phyloP scores from a whole-genome alignment of 495 filamentous ascomycete genomes.

The Podospora australis region DNA sequence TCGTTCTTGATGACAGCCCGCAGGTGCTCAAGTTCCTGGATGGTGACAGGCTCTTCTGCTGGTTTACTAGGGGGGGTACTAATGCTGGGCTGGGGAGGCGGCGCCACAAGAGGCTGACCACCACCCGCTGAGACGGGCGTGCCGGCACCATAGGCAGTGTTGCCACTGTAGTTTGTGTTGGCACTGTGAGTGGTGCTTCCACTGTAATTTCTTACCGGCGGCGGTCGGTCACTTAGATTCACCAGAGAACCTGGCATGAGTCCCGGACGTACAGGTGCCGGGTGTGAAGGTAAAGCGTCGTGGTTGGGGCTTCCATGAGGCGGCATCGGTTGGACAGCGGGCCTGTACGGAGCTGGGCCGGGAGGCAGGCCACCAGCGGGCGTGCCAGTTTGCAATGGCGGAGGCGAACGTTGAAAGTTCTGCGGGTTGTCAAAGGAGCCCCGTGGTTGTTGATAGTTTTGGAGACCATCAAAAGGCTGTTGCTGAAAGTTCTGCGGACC shows the following conservation, averaged over 20 bases:
- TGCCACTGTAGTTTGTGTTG: slow-evolving; percentile 27
- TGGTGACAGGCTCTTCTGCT: slow-evolving; percentile 57
- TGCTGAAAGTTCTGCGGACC: slow-evolving; percentile 20
- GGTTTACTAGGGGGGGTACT: slow-evolving; percentile 20
- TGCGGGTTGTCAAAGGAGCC: slow-evolving; percentile 20
- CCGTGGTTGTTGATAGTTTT: too few species aligned
- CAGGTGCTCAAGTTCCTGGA: slow-evolving; percentile 68
- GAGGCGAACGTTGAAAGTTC: slow-evolving; percentile 4
- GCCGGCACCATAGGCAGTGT: slow-evolving; percentile 9
- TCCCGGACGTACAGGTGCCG: slow-evolving; percentile 73
- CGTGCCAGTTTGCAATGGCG: not conserved
- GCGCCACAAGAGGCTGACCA: slow-evolving; percentile 5
- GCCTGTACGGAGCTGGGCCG: slow-evolving; percentile 27
- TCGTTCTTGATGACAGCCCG: slow-evolving; percentile 59
- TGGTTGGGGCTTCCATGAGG: slow-evolving; percentile 23
- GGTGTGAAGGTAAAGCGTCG: slow-evolving; percentile 70
- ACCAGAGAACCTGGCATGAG: slow-evolving; percentile 53
- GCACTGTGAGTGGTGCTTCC: slow-evolving; percentile 32
- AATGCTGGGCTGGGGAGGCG: slow-evolving; percentile 15
- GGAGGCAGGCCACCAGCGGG: slow-evolving; percentile 23
- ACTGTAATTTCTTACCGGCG: slow-evolving; percentile 68
- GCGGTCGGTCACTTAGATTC: slow-evolving; percentile 49
- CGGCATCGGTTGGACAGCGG: slow-evolving; percentile 20
- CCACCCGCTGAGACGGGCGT: not conserved
- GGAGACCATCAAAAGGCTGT: too few species aligned